These are phyloP conservation scores for Tolypocladium tundrense DNA, from an alignment of 2,329 filamentous ascomycete genomes.

Conservation along the genomic window DNA sequence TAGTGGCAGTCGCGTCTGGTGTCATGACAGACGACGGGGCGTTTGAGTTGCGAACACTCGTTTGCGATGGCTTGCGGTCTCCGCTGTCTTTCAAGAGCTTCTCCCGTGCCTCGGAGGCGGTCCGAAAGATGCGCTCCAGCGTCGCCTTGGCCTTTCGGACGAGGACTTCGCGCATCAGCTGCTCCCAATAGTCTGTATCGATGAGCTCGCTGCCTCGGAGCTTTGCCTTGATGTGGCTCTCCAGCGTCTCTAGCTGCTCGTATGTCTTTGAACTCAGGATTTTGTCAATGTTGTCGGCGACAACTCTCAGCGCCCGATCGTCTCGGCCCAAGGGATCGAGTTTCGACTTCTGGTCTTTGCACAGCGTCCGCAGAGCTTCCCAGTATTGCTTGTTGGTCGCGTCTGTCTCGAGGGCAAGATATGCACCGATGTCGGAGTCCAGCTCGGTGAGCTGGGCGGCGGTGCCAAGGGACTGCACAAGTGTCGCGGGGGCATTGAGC, in stretches of 20 bases:
- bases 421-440: constrained; percentile 72
- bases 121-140: constrained; percentile 66
- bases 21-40: constrained; percentile 3
- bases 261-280: constrained; percentile 77
- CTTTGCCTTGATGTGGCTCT: constrained; percentile 79
- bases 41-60: not conserved
- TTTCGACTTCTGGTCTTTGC: constrained; percentile 62
- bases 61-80: not conserved
- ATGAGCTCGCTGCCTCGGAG: constrained; percentile 82
- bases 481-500: constrained; percentile 67
- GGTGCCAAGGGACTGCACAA: constrained; percentile 59
- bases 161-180: constrained; percentile 71
- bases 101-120: constrained; percentile 60
- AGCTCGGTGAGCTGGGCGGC: constrained; percentile 61
- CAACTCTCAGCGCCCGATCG: constrained; percentile 68
- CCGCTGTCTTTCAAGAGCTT: constrained; percentile 53
- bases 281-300: constrained; percentile 79
- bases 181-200: constrained; percentile 96
- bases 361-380: constrained; percentile 81
- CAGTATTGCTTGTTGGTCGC: constrained; percentile 76
- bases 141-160: constrained; percentile 90
- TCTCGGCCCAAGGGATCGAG: constrained; percentile 51
- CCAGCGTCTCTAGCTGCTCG: constrained; percentile 76
- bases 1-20: not conserved
- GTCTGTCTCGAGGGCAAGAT: constrained; percentile 71